Evolutionary conservation across 2,329 filamentous ascomycete genomes (phyloP).

Genomic region (Colletotrichum sp.): DNA sequence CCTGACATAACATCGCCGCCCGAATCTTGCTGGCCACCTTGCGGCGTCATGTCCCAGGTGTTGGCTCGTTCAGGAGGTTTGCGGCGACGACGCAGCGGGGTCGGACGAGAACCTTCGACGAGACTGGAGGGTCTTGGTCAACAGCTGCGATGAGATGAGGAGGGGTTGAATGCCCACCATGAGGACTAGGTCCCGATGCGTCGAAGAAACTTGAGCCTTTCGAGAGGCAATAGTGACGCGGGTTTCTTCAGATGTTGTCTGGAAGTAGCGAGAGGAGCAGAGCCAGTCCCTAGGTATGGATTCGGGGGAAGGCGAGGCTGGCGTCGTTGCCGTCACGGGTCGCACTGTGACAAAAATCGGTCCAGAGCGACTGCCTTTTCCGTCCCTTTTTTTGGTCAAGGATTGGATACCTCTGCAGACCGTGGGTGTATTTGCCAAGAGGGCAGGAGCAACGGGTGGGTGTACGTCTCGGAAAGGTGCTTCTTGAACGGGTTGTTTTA

Average conservation of each 20-base stretch:
- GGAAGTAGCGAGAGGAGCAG: not conserved
- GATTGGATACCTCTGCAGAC: not conserved
- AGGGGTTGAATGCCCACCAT: conserved; percentile 7
- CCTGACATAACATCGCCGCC: conserved; percentile 1
- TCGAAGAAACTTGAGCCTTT: not conserved
- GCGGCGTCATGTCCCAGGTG: not conserved
- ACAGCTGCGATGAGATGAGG: not conserved
- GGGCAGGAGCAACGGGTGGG: not conserved
- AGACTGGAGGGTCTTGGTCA: conserved; percentile 16
- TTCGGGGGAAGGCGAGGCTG: not conserved
- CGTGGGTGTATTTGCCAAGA: not conserved
- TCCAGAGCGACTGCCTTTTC: not conserved
- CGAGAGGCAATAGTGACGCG: not conserved
- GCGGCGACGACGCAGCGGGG: conserved; percentile 1
- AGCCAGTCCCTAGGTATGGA: not conserved
- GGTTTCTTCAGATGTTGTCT: not conserved
- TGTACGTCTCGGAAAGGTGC: not conserved
- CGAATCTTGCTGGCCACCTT: not conserved
- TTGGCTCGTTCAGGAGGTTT: conserved; percentile 3
- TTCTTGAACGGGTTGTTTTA: not conserved
- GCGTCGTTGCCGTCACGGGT: not conserved
- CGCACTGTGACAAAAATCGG: not conserved
- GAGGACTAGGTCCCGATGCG: conserved; percentile 3
- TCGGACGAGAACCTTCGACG: conserved; percentile 5
- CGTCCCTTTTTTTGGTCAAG: not conserved